A percentile compares a stretch with the other conserved stretches of the same genome.
These are phyloP conservation scores for Gentiana macrophylla DNA, from an alignment of 257 asterid species.

Conservation along the genomic window DNA sequence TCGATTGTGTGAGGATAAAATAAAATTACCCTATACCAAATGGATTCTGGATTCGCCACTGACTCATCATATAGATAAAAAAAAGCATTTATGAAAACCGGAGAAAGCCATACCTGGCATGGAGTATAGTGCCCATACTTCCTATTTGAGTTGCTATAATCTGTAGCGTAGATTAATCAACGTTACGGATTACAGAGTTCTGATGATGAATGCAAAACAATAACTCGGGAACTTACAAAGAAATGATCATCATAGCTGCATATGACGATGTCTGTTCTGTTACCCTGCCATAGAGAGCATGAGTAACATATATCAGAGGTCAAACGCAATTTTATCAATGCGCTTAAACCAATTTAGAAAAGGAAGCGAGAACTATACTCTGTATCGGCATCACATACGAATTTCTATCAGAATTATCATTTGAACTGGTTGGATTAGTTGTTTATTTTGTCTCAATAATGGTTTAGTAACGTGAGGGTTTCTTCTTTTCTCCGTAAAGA, in stretches of 20 bases:
- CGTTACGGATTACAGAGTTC: background rate
- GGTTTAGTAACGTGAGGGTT: too few species aligned
- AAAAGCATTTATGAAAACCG: background rate
- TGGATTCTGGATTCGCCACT: too few species aligned
- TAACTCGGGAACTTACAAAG: constrained; percentile 39
- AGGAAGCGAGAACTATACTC: background rate
- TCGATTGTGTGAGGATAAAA: background rate
- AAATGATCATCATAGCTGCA: constrained; percentile 77
- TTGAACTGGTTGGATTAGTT: too few species aligned
- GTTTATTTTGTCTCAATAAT: too few species aligned
- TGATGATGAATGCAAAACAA: background rate
- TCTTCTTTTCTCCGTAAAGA: too few species aligned
- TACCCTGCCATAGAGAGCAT: constrained; percentile 32
- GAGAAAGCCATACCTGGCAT: constrained; percentile 47
- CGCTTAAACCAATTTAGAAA: background rate
- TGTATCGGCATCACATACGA: too few species aligned
- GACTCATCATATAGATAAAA: too few species aligned
- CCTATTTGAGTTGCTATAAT: constrained; percentile 90
- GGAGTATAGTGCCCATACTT: constrained; percentile 89
- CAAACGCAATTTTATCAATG: background rate
- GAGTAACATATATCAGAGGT: too few species aligned
- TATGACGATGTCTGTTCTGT: constrained; percentile 59
- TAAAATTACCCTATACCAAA: too few species aligned
- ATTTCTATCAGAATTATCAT: too few species aligned
- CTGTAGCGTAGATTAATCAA: constrained; percentile 27